Conservation (phyloP, 495 filamentous ascomycete species). For the Cercophora samala region DNA sequence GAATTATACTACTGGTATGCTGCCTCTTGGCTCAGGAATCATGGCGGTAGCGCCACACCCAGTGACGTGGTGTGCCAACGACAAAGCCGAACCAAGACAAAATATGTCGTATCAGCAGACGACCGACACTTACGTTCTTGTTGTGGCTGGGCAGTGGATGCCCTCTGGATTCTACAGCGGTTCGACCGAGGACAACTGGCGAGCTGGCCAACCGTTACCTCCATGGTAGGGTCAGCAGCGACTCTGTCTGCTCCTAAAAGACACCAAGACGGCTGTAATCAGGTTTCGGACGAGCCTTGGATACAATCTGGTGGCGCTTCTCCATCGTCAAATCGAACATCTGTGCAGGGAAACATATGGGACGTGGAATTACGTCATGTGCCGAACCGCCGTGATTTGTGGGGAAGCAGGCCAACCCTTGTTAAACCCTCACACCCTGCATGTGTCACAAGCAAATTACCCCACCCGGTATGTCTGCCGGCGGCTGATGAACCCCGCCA, state of each 20-base stretch:
- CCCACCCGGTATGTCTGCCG: too few species aligned
- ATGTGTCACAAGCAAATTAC: not conserved
- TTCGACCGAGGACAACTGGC: not conserved
- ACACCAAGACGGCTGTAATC: not conserved
- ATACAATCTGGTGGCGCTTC: not conserved
- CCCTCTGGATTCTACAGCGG: not conserved
- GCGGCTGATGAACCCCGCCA: not conserved
- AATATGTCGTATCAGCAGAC: not conserved
- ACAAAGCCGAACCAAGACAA: not conserved
- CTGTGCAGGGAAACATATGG: not conserved
- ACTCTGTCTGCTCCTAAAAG: not conserved
- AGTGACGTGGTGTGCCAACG: not conserved
- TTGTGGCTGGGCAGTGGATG: not conserved
- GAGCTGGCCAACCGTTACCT: not conserved
- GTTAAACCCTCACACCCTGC: not conserved
- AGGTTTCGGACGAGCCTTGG: not conserved
- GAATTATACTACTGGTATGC: not conserved
- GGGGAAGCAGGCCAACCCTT: not conserved
- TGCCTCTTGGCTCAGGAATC: not conserved
- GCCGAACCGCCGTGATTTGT: not conserved
- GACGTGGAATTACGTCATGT: not conserved
- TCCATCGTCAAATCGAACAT: not conserved
- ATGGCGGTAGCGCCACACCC: not conserved
- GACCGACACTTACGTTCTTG: not conserved
- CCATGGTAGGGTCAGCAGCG: not conserved